Conservation (phyloP, 2,329 filamentous ascomycete genomes). For the Ceratocystis eucalypticola region DNA sequence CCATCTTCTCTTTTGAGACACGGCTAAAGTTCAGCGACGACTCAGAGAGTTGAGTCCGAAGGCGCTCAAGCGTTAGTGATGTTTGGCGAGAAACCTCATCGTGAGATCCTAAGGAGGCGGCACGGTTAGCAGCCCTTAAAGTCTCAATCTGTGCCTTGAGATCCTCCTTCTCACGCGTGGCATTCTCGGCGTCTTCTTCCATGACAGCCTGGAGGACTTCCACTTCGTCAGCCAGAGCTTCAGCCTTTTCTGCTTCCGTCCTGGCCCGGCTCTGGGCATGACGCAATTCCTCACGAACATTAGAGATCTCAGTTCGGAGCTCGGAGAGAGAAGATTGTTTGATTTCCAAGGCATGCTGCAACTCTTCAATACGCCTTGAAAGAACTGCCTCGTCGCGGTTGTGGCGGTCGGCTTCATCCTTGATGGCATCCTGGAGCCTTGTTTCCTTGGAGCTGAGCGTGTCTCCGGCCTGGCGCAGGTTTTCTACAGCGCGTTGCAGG, state of each 20-base stretch:
- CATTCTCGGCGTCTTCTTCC: slow-evolving; percentile 51
- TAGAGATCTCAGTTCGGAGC: slow-evolving; percentile 51
- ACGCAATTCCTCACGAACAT: slow-evolving; percentile 56
- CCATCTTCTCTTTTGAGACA: slow-evolving; percentile 46
- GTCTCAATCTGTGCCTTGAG: slow-evolving; percentile 24
- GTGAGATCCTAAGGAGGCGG: slow-evolving; percentile 23
- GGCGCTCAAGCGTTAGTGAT: slow-evolving; percentile 30
- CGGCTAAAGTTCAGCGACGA: slow-evolving; percentile 43
- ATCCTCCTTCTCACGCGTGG: slow-evolving; percentile 26
- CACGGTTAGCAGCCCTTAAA: slow-evolving; percentile 20
- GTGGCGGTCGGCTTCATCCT: slow-evolving; percentile 59
- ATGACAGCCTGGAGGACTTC: slow-evolving; percentile 54
- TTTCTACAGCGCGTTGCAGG: slow-evolving; percentile 57
- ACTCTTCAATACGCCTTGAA: slow-evolving; percentile 57
- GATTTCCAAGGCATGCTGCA: slow-evolving; percentile 56
- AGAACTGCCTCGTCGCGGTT: slow-evolving; percentile 57
- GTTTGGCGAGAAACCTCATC: slow-evolving; percentile 18
- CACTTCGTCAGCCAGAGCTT: slow-evolving; percentile 61
- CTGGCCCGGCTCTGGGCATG: slow-evolving; percentile 51
- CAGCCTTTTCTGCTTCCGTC: slow-evolving; percentile 48
- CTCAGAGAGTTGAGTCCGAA: slow-evolving; percentile 45
- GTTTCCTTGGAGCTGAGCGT: slow-evolving; percentile 53
- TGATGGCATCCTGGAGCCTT: slow-evolving; percentile 52
- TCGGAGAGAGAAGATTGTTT: slow-evolving; percentile 53
- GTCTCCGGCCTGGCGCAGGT: slow-evolving; percentile 53